Percentiles rank a stretch among this genome's conserved stretches.
phyloP scores from a whole-genome alignment of 202 grass and related monocot genomes.

The Hordeum pubiflorum region DNA sequence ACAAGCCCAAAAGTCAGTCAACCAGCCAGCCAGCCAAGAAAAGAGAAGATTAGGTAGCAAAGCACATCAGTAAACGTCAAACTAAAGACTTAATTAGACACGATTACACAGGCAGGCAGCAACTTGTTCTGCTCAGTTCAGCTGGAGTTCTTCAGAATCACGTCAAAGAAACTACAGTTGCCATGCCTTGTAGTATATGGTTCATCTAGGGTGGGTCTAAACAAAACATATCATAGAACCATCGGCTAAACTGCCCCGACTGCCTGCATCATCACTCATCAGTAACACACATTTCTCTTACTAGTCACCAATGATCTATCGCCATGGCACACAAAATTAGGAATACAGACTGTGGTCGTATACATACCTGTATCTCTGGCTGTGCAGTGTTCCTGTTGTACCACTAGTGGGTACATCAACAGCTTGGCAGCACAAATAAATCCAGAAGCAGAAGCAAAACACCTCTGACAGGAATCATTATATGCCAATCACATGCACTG shows the following conservation, averaged over 20 bases:
- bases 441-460: conserved; percentile 18
- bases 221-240: neutral
- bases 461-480: conserved; percentile 1
- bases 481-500: neutral
- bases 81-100: too few species aligned
- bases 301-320: neutral
- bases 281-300: neutral
- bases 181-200: conserved; percentile 5
- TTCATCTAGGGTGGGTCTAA: neutral
- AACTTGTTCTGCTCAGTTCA: neutral
- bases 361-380: conserved; percentile 13
- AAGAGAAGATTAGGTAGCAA: too few species aligned
- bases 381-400: neutral
- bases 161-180: conserved; percentile 19
- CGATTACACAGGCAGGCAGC: too few species aligned
- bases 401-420: neutral
- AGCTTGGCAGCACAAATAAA: neutral
- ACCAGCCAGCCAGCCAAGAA: too few species aligned
- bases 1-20: too few species aligned
- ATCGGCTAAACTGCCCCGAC: neutral
- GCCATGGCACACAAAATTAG: neutral
- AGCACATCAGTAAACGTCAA: too few species aligned
- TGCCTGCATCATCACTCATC: neutral
- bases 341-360: neutral
- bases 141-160: conserved; percentile 12